Percentiles rank a stretch among this genome's conserved stretches.
phyloP scores from a whole-genome alignment of 2,329 filamentous ascomycete genomes.

The Zelopaecilomyces penicillatus region DNA sequence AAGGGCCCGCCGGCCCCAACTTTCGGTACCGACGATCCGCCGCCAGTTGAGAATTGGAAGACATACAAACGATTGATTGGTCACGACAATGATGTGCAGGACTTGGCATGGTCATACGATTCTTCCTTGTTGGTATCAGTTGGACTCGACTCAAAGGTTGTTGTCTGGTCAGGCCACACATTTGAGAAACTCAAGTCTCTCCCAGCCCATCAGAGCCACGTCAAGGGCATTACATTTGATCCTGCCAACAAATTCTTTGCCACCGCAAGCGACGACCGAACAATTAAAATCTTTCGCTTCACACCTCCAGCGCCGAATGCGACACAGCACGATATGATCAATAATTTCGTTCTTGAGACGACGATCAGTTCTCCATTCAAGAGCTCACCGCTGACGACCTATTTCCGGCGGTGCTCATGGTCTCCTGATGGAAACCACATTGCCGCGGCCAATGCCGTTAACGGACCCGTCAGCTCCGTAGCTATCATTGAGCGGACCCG shows the following conservation, averaged over 20 bases:
- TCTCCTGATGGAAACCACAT: conserved; percentile 96
- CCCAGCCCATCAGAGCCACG: conserved; percentile 88
- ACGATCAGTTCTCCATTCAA: conserved; percentile 82
- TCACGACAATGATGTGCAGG: conserved; percentile 97
- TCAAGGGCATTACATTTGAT: conserved; percentile 98
- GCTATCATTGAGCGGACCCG: conserved; percentile 86
- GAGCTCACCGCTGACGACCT: conserved; percentile 89
- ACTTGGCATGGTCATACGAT: conserved; percentile 93
- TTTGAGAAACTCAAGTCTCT: conserved; percentile 97
- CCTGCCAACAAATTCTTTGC: conserved; percentile 99
- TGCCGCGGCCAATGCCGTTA: conserved; percentile 91
- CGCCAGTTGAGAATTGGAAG: conserved; percentile 96
- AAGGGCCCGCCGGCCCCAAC: conserved; percentile 69
- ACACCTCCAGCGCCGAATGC: conserved; percentile 85
- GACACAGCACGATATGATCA: conserved; percentile 87
- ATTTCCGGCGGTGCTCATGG: conserved; percentile 95
- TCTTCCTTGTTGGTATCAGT: conserved; percentile 94
- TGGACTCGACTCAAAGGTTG: conserved; percentile 92
- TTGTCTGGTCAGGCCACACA: conserved; percentile 95
- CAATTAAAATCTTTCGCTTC: conserved; percentile 94
- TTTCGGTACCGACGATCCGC: conserved; percentile 84
- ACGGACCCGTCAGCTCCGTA: conserved; percentile 93
- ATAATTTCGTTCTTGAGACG: conserved; percentile 93
- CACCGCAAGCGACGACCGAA: conserved; percentile 92
- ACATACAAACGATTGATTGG: conserved; percentile 88